Evolutionary conservation across 441 rosid species (phyloP).

Genomic region (Erodium moschatum): DNA sequence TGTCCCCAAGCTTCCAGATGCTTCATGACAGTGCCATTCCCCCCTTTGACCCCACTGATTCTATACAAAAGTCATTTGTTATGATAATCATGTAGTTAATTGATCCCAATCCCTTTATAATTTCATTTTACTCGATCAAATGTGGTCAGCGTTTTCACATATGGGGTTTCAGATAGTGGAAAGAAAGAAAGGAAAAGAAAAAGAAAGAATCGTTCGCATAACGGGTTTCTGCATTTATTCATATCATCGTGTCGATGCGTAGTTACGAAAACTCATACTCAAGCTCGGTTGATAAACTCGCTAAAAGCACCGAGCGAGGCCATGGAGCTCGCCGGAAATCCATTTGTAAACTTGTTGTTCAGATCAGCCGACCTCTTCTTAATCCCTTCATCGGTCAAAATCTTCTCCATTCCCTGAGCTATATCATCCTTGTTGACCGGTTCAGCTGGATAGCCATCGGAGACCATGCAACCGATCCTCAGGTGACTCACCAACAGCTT

Average conservation of each 20-base stretch:
- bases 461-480: slow-evolving; percentile 18
- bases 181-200: slow-evolving; percentile 2
- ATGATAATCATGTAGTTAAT: slow-evolving; percentile 22
- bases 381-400: slow-evolving; percentile 18
- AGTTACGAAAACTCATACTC: no score
- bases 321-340: slow-evolving; percentile 19
- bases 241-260: not conserved
- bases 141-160: not conserved
- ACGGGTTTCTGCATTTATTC: not conserved
- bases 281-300: slow-evolving; percentile 8
- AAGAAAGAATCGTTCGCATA: not conserved
- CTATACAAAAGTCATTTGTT: slow-evolving; percentile 23
- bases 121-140: slow-evolving; percentile 6
- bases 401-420: slow-evolving; percentile 23
- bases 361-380: slow-evolving; percentile 13
- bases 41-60: slow-evolving; percentile 13
- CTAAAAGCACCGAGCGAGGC: slow-evolving; percentile 16
- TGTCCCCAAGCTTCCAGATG: slow-evolving; percentile 53
- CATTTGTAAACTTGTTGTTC: slow-evolving; percentile 9
- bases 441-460: slow-evolving; percentile 15
- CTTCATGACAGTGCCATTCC: slow-evolving; percentile 26
- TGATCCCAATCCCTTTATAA: slow-evolving; percentile 18
- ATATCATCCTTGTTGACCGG: slow-evolving; percentile 16
- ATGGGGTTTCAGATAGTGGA: slow-evolving; percentile 15
- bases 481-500: slow-evolving; percentile 19